These are phyloP conservation scores for Hagleromyces aurorensis DNA, from an alignment of 805 yeast genomes.

Conservation along the genomic window DNA sequence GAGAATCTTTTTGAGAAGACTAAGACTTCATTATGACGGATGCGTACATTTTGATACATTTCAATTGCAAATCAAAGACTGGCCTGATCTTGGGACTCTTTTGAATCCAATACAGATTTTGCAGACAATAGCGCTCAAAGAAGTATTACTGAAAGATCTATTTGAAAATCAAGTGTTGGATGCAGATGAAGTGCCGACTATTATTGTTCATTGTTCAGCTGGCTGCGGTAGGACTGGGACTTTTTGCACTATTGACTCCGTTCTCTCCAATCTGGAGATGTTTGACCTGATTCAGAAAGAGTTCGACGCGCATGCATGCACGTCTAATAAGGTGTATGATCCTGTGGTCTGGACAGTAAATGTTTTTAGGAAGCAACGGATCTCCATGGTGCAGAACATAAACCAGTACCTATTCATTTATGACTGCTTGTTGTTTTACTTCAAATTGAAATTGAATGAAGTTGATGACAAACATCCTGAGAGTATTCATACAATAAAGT, in stretches of 20 bases:
- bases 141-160: constrained; percentile 32
- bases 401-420: constrained; percentile 70
- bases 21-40: constrained; percentile 34
- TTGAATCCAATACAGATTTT: constrained; percentile 50
- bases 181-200: constrained; percentile 37
- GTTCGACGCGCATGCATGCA: constrained; percentile 6
- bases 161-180: constrained; percentile 8
- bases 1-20: constrained; percentile 25
- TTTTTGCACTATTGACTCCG: constrained; percentile 62
- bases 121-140: constrained; percentile 42
- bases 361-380: constrained; percentile 61
- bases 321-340: constrained; percentile 32
- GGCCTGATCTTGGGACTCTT: constrained; percentile 79
- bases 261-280: constrained; percentile 33
- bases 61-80: constrained; percentile 69
- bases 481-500: no score
- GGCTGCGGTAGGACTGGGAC: constrained; percentile 98
- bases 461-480: no score
- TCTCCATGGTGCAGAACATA: constrained; percentile 78
- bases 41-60: constrained; percentile 39
- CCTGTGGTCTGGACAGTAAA: constrained; percentile 56
- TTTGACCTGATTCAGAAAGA: constrained; percentile 16
- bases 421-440: constrained; percentile 40
- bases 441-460: constrained; percentile 16
- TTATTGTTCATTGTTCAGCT: constrained; percentile 86